These are phyloP conservation scores for Termitomyces sp. DNA, from an alignment of 768 basidiomycete species.

Conservation along the genomic window DNA sequence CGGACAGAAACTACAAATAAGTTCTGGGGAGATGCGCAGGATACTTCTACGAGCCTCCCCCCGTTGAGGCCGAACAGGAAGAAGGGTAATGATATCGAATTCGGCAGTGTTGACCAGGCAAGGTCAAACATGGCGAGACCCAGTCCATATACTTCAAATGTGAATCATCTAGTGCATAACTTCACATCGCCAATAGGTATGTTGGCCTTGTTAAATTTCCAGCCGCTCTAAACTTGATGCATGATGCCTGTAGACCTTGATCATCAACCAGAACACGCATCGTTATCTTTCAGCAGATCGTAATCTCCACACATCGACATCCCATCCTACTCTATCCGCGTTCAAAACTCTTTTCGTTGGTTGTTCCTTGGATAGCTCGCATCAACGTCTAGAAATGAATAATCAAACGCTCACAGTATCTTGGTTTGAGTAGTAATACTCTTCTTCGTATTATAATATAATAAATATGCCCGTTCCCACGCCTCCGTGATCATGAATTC, in stretches of 20 bases:
- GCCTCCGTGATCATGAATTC: background rate
- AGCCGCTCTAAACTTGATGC: background rate
- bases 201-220: slow-evolving; percentile 8
- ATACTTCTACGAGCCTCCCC: slow-evolving; percentile 19
- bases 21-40: slow-evolving; percentile 23
- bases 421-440: too few species aligned
- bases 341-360: background rate
- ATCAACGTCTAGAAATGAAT: background rate
- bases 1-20: slow-evolving; percentile 17
- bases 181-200: slow-evolving; percentile 69
- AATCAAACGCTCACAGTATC: background rate
- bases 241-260: slow-evolving; percentile 15
- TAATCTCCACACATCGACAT: slow-evolving; percentile 7
- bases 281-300: slow-evolving; percentile 28
- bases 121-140: slow-evolving; percentile 41
- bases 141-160: slow-evolving; percentile 24
- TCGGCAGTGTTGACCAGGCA: slow-evolving; percentile 26
- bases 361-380: background rate
- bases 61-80: slow-evolving; percentile 38
- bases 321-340: too few species aligned
- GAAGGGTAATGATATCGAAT: slow-evolving; percentile 29
- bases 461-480: background rate
- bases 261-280: slow-evolving; percentile 14
- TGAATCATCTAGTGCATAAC: slow-evolving; percentile 52
- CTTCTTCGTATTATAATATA: too few species aligned